A percentile compares a stretch with the other conserved stretches of the same genome.
Conservation (phyloP, 495 filamentous ascomycete genomes). For the Talaromyces proteolyticus region DNA sequence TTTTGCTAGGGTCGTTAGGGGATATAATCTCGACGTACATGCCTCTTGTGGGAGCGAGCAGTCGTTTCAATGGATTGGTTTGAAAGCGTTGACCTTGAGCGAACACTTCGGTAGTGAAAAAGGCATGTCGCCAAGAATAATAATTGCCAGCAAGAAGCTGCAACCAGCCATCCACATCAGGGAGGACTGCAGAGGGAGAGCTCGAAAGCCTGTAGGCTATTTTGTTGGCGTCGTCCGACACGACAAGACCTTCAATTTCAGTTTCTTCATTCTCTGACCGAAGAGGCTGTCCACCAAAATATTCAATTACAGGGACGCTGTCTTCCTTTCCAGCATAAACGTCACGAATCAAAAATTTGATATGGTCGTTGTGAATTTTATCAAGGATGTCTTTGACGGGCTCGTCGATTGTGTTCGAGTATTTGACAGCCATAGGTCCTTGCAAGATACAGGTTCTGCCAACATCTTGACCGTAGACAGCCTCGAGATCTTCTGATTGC, state of each 20-base stretch:
- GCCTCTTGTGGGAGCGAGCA: constrained; percentile 79
- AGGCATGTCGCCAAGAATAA: constrained; percentile 90
- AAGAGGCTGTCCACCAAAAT: constrained; percentile 82
- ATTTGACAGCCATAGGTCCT: constrained; percentile 31
- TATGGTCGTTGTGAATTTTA: constrained; percentile 69
- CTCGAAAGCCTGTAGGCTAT: constrained; percentile 73
- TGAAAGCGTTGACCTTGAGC: constrained; percentile 96
- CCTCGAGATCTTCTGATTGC: constrained; percentile 36
- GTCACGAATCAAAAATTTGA: constrained; percentile 69
- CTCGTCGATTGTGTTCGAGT: constrained; percentile 19
- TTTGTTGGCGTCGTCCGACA: constrained; percentile 68
- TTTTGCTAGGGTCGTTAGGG: constrained; percentile 72
- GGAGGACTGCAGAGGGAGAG: constrained; percentile 61
- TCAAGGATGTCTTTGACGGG: constrained; percentile 25
- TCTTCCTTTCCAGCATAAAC: constrained; percentile 69
- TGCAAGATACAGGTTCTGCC: constrained; percentile 32
- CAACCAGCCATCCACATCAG: constrained; percentile 78
- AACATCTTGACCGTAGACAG: constrained; percentile 29
- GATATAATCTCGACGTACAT: constrained; percentile 83
- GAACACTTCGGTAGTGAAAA: constrained; percentile 93
- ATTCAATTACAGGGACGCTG: constrained; percentile 80
- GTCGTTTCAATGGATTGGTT: constrained; percentile 88
- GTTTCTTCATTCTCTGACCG: constrained; percentile 42
- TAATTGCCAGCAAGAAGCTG: constrained; percentile 77
- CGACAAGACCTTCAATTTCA: constrained; percentile 75